A percentile compares a stretch with the other conserved stretches of the same genome.
Evolutionary conservation across 75 land plant genomes (phyloP).

Genomic region (Picea sitchensis): DNA sequence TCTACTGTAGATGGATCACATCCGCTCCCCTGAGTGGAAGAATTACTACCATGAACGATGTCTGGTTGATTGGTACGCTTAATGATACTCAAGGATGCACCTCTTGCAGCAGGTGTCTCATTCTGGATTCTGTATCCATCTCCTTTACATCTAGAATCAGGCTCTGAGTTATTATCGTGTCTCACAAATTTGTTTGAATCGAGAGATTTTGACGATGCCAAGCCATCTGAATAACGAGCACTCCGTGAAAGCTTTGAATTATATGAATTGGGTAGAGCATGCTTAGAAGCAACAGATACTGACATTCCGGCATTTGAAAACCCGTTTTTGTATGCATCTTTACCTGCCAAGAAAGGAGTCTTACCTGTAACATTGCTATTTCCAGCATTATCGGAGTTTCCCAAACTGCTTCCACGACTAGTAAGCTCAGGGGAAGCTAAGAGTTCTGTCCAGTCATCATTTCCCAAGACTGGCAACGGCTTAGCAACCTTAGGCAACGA

Average conservation of each 20-base stretch:
- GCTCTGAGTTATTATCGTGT: background rate
- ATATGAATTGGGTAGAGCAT: background rate
- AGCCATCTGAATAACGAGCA: background rate
- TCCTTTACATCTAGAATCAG: background rate
- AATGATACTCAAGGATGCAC: background rate
- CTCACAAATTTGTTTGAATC: background rate
- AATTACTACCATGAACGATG: background rate
- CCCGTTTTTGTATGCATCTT: conserved; percentile 6
- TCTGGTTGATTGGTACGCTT: background rate
- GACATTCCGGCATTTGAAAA: background rate
- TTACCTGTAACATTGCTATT: background rate
- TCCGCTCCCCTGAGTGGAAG: background rate
- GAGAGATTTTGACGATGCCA: background rate
- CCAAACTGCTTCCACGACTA: conserved; percentile 14
- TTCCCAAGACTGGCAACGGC: background rate
- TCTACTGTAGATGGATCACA: background rate
- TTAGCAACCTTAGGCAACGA: conserved; percentile 3
- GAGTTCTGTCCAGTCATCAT: conserved; percentile 28
- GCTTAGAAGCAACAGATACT: background rate
- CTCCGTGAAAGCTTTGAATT: background rate
- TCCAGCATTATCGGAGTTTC: conserved; percentile 6
- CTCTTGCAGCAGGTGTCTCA: too few species aligned
- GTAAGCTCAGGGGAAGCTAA: conserved; percentile 18
- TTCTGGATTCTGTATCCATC: background rate
- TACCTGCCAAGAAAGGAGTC: background rate